These are phyloP conservation scores for Syzygium syzygioides DNA, from an alignment of 441 rosid genomes.

Conservation along the genomic window DNA sequence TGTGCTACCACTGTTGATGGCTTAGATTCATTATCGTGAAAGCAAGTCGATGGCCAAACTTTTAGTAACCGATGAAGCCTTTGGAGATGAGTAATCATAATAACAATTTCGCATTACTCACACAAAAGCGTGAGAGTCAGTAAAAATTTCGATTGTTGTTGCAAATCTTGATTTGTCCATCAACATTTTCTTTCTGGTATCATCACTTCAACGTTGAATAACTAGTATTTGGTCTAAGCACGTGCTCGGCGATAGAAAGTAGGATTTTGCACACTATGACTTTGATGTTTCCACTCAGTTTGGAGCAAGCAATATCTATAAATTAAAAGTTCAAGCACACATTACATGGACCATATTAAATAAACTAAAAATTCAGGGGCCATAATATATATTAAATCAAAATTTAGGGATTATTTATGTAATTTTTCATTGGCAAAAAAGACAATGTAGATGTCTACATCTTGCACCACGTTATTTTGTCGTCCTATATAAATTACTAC, in stretches of 20 bases:
- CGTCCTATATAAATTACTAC: too few relatives aligned
- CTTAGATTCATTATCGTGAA: not conserved
- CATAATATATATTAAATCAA: too few relatives aligned
- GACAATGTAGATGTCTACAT: not conserved
- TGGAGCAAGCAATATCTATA: not conserved
- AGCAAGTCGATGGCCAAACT: not conserved
- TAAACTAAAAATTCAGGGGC: too few relatives aligned
- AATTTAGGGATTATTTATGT: too few relatives aligned
- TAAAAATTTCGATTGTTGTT: not conserved
- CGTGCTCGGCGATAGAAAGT: not conserved
- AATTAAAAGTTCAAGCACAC: not conserved
- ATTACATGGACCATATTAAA: too few relatives aligned
- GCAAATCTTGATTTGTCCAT: not conserved
- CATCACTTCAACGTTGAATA: not conserved
- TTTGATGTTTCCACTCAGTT: not conserved
- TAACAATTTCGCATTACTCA: not conserved
- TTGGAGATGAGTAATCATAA: not conserved
- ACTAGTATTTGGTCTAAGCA: not conserved
- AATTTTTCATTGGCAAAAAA: not conserved
- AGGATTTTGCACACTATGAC: not conserved
- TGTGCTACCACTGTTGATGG: not conserved
- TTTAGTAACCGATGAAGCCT: not conserved
- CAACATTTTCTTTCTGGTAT: not conserved
- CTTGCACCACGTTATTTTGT: not conserved
- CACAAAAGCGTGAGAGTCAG: not conserved